Percentiles rank a stretch among this genome's conserved stretches.
phyloP scores from a whole-genome alignment of 805 yeast species.

The Brettanomyces bruxellensis region DNA sequence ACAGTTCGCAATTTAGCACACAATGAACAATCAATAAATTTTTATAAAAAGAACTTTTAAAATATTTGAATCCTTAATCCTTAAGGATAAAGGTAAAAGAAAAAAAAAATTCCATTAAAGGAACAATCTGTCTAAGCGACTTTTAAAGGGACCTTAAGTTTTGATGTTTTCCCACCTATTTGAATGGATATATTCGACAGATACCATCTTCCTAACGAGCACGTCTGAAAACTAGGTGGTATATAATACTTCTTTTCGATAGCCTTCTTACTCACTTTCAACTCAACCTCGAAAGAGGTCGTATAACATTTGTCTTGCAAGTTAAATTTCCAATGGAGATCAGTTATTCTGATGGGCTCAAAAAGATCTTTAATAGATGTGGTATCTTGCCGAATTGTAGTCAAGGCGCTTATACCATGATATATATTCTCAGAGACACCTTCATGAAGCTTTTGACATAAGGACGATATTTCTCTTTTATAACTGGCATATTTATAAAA shows the following conservation, averaged over 20 bases:
- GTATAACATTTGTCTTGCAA: background rate
- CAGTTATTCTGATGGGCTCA: constrained; percentile 3
- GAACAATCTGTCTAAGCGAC: background rate
- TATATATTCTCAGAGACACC: constrained; percentile 9
- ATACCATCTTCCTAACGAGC: constrained; percentile 9
- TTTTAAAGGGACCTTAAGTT: background rate
- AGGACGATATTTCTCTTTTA: constrained; percentile 3
- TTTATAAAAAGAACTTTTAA: background rate
- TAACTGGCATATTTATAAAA: constrained; percentile 7
- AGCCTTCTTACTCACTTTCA: constrained; percentile 2
- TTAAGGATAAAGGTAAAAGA: background rate
- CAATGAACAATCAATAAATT: background rate
- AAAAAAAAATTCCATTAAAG: too few species aligned
- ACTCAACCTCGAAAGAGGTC: constrained; percentile 5
- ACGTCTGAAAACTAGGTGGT: constrained; percentile 10
- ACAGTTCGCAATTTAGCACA: too few species aligned
- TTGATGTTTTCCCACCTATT: constrained; percentile 2
- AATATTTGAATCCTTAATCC: background rate
- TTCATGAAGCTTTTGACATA: constrained; percentile 5
- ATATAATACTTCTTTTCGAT: constrained; percentile 5
- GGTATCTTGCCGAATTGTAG: background rate
- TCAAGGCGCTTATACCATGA: constrained; percentile 5
- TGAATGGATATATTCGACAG: constrained; percentile 5
- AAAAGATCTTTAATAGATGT: constrained; percentile 6
- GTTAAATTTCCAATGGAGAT: constrained; percentile 7